phyloP scores from a whole-genome alignment of 345 rosid genomes.

The Combretum micranthum region DNA sequence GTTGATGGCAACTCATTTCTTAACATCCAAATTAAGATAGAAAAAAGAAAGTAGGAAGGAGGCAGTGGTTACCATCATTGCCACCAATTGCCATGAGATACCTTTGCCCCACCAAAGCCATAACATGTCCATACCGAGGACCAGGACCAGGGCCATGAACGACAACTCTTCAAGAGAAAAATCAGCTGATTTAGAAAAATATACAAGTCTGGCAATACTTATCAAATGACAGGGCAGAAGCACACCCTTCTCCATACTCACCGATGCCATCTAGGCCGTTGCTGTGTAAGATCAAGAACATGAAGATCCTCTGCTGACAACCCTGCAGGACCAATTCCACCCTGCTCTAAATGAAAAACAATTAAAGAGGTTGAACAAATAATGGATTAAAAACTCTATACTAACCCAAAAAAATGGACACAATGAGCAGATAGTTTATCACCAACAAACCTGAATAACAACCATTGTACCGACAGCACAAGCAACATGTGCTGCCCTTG shows the following conservation, averaged over 20 bases:
- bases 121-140: constrained; percentile 98
- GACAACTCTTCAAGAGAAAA: constrained; percentile 62
- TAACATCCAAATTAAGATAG: constrained; percentile 6
- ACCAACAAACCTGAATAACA: constrained; percentile 74
- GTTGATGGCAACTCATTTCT: not conserved
- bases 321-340: constrained; percentile 99
- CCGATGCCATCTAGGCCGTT: constrained; percentile 98
- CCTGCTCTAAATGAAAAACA: constrained; percentile 38
- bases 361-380: constrained; percentile 1
- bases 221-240: constrained; percentile 3
- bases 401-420: not conserved
- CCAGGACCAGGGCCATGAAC: constrained; percentile 99
- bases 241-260: constrained; percentile 18
- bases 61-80: constrained; percentile 68
- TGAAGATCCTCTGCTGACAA: constrained; percentile 99
- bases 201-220: not conserved
- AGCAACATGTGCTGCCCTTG: constrained; percentile 99
- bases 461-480: constrained; percentile 99
- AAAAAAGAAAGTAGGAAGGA: not conserved
- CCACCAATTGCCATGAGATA: constrained; percentile 99
- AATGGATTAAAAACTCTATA: not conserved
- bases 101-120: constrained; percentile 99
- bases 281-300: constrained; percentile 96
- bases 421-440: not conserved
- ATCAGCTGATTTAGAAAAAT: constrained; percentile 16